Evolutionary conservation across 1,284 basidiomycete species (phyloP).

Genomic region (Leccinum subspadiceum): DNA sequence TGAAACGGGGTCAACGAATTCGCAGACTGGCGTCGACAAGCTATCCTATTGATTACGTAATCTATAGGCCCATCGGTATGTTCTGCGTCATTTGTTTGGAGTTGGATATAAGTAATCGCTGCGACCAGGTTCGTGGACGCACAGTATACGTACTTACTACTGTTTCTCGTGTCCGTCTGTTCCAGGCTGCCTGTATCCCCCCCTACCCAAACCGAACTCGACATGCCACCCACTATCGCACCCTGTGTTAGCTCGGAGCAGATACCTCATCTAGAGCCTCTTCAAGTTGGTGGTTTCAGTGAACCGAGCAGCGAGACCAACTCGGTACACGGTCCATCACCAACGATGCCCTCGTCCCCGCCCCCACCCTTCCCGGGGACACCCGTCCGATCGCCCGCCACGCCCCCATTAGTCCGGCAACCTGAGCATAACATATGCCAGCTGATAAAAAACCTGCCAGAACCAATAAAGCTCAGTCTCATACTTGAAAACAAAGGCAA

Average conservation of each 20-base stretch:
- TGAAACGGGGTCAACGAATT: neutral
- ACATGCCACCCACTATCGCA: slow-evolving; percentile 13
- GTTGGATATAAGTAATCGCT: neutral
- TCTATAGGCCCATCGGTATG: neutral
- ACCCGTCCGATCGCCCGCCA: neutral
- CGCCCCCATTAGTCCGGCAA: neutral
- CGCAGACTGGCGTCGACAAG: neutral
- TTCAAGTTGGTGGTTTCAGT: slow-evolving; percentile 2
- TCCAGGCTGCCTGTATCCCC: neutral
- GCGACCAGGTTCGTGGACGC: neutral
- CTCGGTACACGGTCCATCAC: slow-evolving; percentile 7
- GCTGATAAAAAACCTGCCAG: neutral
- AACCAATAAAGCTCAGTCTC: slow-evolving; percentile 19
- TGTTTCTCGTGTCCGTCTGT: neutral
- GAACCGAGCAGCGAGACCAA: slow-evolving; percentile 10
- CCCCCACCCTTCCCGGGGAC: neutral
- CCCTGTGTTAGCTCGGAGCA: slow-evolving; percentile 8
- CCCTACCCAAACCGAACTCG: neutral
- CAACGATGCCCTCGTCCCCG: neutral
- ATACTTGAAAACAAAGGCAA: slow-evolving; percentile 34
- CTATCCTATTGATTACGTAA: neutral
- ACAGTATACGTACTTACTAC: neutral
- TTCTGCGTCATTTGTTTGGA: neutral
- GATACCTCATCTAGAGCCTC: slow-evolving; percentile 26
- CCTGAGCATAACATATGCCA: neutral